Evolutionary conservation across 1,284 basidiomycete species (phyloP).

Genomic region (Trichosporon coremiiforme): DNA sequence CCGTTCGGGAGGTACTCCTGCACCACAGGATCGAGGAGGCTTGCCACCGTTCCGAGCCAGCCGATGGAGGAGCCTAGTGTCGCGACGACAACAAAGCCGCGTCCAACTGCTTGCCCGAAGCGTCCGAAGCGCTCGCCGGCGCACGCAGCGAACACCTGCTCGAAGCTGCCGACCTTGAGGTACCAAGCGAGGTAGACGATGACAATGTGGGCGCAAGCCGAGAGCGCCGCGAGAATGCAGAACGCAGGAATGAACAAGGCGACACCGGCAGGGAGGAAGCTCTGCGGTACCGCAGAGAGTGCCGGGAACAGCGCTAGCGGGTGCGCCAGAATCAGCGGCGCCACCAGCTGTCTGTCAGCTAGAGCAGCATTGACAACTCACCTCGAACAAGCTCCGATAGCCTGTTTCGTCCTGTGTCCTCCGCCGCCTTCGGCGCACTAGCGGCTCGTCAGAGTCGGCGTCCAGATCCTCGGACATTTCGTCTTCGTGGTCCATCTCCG

Average conservation of each 20-base stretch:
- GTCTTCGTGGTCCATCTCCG: slow-evolving; percentile 22
- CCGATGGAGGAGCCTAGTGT: slow-evolving; percentile 47
- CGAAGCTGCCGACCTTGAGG: slow-evolving; percentile 54
- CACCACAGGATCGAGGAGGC: slow-evolving; percentile 46
- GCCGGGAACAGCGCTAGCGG: slow-evolving; percentile 53
- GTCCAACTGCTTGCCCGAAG: slow-evolving; percentile 47
- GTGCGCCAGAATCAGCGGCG: slow-evolving; percentile 53
- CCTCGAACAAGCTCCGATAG: slow-evolving; percentile 28
- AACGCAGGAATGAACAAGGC: slow-evolving; percentile 54
- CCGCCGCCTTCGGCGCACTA: slow-evolving; percentile 24
- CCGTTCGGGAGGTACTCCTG: slow-evolving; percentile 39
- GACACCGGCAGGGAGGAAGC: slow-evolving; percentile 55
- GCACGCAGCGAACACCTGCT: slow-evolving; percentile 51
- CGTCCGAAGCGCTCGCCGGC: slow-evolving; percentile 45
- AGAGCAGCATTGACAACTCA: background rate
- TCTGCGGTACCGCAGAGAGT: slow-evolving; percentile 49
- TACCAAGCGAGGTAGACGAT: slow-evolving; percentile 57
- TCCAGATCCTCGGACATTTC: slow-evolving; percentile 17
- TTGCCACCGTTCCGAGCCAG: slow-evolving; percentile 47
- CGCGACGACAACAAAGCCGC: slow-evolving; percentile 43
- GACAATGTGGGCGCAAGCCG: slow-evolving; percentile 55
- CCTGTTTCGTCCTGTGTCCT: slow-evolving; percentile 26
- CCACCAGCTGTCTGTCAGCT: slow-evolving; percentile 44
- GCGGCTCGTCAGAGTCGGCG: slow-evolving; percentile 24
- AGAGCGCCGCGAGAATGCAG: slow-evolving; percentile 46